Evolutionary conservation across 768 basidiomycete species (phyloP).

Genomic region (Boletus edulis): DNA sequence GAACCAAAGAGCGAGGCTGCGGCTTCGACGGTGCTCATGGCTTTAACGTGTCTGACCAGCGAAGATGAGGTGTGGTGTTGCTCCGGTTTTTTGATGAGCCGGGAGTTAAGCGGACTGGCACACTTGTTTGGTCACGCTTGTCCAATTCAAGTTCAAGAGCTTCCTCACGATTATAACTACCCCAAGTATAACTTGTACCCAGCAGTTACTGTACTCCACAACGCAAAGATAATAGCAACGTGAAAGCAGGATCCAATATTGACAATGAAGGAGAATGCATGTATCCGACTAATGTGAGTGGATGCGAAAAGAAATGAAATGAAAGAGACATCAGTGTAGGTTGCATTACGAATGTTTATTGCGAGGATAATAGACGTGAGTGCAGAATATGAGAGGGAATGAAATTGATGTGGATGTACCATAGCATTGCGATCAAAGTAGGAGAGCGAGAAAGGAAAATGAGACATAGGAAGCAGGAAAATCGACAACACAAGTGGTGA

Average conservation of each 20-base stretch:
- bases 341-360: slow-evolving; percentile 39
- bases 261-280: slow-evolving; percentile 29
- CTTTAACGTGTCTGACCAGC: slow-evolving; percentile 30
- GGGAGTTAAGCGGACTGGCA: not conserved
- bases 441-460: slow-evolving; percentile 11
- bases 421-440: slow-evolving; percentile 35
- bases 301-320: slow-evolving; percentile 15
- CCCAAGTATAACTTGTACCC: slow-evolving; percentile 6
- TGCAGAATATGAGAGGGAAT: slow-evolving; percentile 26
- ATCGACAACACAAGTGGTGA: slow-evolving; percentile 3
- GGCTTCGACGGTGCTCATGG: slow-evolving; percentile 69
- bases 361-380: slow-evolving; percentile 32
- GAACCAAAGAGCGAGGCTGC: slow-evolving; percentile 80
- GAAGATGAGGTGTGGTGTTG: slow-evolving; percentile 8
- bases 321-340: slow-evolving; percentile 23
- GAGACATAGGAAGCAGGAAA: not conserved
- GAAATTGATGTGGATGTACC: slow-evolving; percentile 34
- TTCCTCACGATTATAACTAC: slow-evolving; percentile 19
- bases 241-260: slow-evolving; percentile 25
- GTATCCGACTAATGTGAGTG: slow-evolving; percentile 24
- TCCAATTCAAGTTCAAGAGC: not conserved
- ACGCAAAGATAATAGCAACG: slow-evolving; percentile 19
- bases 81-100: slow-evolving; percentile 11
- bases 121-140: slow-evolving; percentile 31
- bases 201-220: not conserved